phyloP scores from a whole-genome alignment of 345 rosid genomes.

The Hirschfeldia incana region DNA sequence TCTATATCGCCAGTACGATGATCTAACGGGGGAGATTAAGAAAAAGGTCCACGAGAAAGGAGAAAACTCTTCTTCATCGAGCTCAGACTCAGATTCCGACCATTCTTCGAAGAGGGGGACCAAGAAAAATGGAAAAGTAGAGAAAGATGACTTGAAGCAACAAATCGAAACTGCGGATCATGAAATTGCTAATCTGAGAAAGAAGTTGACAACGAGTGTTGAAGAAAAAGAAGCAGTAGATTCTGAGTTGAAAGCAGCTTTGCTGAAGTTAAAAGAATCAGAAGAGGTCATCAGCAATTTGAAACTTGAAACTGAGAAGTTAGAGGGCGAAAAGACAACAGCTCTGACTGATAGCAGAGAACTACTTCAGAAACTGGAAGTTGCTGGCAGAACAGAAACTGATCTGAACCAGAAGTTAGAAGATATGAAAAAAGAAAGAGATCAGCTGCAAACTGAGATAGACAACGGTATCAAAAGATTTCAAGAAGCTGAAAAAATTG shows the following conservation, averaged over 20 bases:
- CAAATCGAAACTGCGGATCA: conserved; percentile 59
- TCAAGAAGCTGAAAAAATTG: conserved; percentile 50
- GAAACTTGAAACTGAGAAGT: conserved; percentile 59
- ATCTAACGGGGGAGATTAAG: conserved; percentile 73
- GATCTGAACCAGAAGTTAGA: conserved; percentile 51
- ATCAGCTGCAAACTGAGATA: conserved; percentile 47
- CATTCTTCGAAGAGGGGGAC: conserved; percentile 49
- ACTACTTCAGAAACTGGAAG: conserved; percentile 46
- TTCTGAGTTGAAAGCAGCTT: conserved; percentile 54
- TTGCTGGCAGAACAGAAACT: conserved; percentile 46
- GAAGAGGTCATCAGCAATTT: conserved; percentile 49
- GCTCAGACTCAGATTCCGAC: conserved; percentile 79
- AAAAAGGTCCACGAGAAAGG: conserved; percentile 57
- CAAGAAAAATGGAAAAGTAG: conserved; percentile 61
- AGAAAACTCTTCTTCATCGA: conserved; percentile 67
- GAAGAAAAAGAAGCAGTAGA: conserved; percentile 63
- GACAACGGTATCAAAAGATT: conserved; percentile 42
- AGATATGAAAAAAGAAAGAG: conserved; percentile 46
- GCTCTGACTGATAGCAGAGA: conserved; percentile 51
- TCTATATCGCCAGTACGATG: conserved; percentile 67
- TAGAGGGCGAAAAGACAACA: conserved; percentile 45
- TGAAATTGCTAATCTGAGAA: conserved; percentile 59
- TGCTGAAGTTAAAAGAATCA: conserved; percentile 54
- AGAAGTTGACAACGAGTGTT: conserved; percentile 43
- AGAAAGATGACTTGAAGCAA: conserved; percentile 52